Evolutionary conservation across 2,329 filamentous ascomycete genomes (phyloP).

Genomic region (Xylariaceae sp.): DNA sequence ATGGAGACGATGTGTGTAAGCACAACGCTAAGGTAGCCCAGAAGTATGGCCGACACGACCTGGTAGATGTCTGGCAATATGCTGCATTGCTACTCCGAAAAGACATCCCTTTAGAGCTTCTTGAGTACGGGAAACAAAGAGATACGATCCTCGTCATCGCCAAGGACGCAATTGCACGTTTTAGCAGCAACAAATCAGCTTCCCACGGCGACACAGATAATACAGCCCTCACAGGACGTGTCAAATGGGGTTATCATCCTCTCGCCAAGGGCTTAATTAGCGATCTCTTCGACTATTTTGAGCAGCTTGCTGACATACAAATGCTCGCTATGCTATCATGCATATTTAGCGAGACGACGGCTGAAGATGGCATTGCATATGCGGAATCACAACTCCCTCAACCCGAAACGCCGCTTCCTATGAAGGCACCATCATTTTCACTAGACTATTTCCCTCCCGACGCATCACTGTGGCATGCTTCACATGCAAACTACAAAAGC

Average conservation of each 20-base stretch:
- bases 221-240: slow-evolving; percentile 57
- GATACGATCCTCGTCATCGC: slow-evolving; percentile 74
- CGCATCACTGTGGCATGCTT: slow-evolving; percentile 54
- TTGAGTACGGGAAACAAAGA: slow-evolving; percentile 58
- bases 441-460: slow-evolving; percentile 70
- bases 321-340: slow-evolving; percentile 76
- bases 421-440: slow-evolving; percentile 71
- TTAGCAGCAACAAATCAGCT: slow-evolving; percentile 32
- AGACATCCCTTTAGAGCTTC: slow-evolving; percentile 72
- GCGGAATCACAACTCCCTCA: slow-evolving; percentile 62
- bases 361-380: slow-evolving; percentile 62
- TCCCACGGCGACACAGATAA: slow-evolving; percentile 25
- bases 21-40: slow-evolving; percentile 83
- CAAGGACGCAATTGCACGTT: slow-evolving; percentile 60
- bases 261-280: slow-evolving; percentile 65
- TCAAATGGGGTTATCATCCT: slow-evolving; percentile 72
- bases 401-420: slow-evolving; percentile 65
- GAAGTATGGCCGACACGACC: slow-evolving; percentile 70
- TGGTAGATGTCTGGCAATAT: slow-evolving; percentile 85
- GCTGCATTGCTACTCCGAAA: slow-evolving; percentile 77
- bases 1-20: slow-evolving; percentile 78
- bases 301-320: slow-evolving; percentile 66
- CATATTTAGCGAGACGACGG: slow-evolving; percentile 67
- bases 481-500: slow-evolving; percentile 54
- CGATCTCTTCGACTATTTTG: slow-evolving; percentile 69